Evolutionary conservation across 768 basidiomycete species (phyloP).

Genomic region (Holtermannia corniformis): DNA sequence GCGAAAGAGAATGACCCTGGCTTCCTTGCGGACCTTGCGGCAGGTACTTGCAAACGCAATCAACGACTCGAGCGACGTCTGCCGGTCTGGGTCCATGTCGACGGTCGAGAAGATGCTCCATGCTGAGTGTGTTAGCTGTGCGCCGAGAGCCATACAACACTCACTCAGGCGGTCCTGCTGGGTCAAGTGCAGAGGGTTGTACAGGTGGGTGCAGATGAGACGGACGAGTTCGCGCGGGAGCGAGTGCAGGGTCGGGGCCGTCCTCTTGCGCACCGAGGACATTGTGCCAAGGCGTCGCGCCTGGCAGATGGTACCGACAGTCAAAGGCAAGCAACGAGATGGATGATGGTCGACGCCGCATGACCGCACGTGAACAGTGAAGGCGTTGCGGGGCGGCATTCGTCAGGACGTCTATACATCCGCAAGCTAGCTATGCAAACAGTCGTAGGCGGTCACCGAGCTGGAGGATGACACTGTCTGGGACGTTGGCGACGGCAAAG

Average conservation of each 20-base stretch:
- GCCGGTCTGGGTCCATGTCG: slow-evolving; percentile 33
- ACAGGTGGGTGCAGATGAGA: slow-evolving; percentile 21
- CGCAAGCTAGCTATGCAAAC: too few species aligned
- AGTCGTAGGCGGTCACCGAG: too few species aligned
- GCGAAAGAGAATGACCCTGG: slow-evolving; percentile 26
- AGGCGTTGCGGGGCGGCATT: too few species aligned
- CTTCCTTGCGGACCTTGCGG: slow-evolving; percentile 23
- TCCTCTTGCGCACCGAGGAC: too few species aligned
- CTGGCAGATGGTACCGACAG: too few species aligned
- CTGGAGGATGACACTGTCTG: too few species aligned
- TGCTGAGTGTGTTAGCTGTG: slow-evolving; percentile 11
- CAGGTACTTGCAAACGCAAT: slow-evolving; percentile 24
- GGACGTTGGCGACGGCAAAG: too few species aligned
- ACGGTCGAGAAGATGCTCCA: slow-evolving; percentile 41
- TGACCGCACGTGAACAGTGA: too few species aligned
- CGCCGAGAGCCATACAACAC: slow-evolving; percentile 3
- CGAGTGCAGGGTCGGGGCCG: neutral
- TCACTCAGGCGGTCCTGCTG: slow-evolving; percentile 36
- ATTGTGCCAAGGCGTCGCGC: too few species aligned
- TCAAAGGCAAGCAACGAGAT: too few species aligned
- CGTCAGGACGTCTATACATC: too few species aligned
- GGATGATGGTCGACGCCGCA: too few species aligned
- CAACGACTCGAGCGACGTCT: slow-evolving; percentile 22
- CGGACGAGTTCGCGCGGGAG: slow-evolving; percentile 29
- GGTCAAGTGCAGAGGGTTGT: slow-evolving; percentile 27